phyloP scores from a whole-genome alignment of 2,329 filamentous ascomycete genomes.

The Colletotrichum truncatum region DNA sequence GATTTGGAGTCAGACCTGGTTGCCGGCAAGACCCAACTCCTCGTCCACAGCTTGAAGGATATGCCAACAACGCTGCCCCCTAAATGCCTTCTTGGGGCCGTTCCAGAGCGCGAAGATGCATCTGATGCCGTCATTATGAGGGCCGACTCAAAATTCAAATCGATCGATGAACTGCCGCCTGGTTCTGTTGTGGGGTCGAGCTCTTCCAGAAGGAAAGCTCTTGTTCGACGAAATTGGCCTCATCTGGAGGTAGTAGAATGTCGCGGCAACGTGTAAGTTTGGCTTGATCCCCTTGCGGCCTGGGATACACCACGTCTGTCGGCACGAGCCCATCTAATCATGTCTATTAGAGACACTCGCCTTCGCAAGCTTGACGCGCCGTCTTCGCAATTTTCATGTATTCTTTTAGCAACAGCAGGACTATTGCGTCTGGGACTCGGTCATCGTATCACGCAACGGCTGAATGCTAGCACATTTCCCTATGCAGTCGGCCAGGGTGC shows the following conservation, averaged over 20 bases:
- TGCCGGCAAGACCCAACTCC: slow-evolving; percentile 18
- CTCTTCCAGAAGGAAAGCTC: not conserved
- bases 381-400: slow-evolving; percentile 20
- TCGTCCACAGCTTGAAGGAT: slow-evolving; percentile 30
- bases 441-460: slow-evolving; percentile 27
- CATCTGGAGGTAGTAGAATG: slow-evolving; percentile 27
- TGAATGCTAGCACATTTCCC: slow-evolving; percentile 16
- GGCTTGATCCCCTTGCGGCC: not conserved
- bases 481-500: slow-evolving; percentile 30
- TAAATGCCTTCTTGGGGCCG: slow-evolving; percentile 19
- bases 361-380: slow-evolving; percentile 30
- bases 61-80: slow-evolving; percentile 28
- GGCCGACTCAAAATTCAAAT: slow-evolving; percentile 4
- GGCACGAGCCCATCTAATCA: no score
- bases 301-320: no score
- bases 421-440: slow-evolving; percentile 20
- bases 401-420: slow-evolving; percentile 27
- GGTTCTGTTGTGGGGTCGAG: slow-evolving; percentile 25
- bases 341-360: slow-evolving; percentile 20
- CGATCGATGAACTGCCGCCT: slow-evolving; percentile 24
- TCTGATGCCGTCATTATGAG: slow-evolving; percentile 30
- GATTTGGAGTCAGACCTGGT: slow-evolving; percentile 27
- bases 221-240: slow-evolving; percentile 24
- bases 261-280: slow-evolving; percentile 29
- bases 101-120: slow-evolving; percentile 26